Conservation (phyloP, 2,329 filamentous ascomycete genomes). For the Apiospora saccharicola region DNA sequence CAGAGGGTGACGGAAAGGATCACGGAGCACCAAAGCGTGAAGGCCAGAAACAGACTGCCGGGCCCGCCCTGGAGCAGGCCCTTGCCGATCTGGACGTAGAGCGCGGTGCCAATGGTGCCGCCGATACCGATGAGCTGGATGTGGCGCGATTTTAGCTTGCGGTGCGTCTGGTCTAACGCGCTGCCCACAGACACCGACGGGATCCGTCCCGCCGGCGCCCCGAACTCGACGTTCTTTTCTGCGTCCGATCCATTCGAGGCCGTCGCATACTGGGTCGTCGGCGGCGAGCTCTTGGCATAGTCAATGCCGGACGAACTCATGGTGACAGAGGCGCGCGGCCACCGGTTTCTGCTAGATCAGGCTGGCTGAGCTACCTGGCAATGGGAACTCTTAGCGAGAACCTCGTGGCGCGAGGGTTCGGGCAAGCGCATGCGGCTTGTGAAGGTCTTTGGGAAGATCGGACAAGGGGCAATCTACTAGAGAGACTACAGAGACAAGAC, state of each 20-base stretch:
- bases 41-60: conserved; percentile 64
- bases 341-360: not conserved
- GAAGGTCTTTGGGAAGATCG: not conserved
- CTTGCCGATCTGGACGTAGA: conserved; percentile 67
- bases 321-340: not conserved
- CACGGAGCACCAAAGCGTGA: conserved; percentile 67
- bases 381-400: not conserved
- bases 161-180: conserved; percentile 53
- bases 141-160: conserved; percentile 62
- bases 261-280: conserved; percentile 26
- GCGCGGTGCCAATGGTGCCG: conserved; percentile 68
- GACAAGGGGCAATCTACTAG: not conserved
- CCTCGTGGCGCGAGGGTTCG: not conserved
- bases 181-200: conserved; percentile 29
- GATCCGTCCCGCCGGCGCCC: conserved; percentile 27
- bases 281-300: conserved; percentile 25
- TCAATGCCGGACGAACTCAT: conserved; percentile 35
- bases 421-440: not conserved
- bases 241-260: conserved; percentile 26
- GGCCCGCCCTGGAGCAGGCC: conserved; percentile 67
- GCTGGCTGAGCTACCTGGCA: not conserved
- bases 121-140: conserved; percentile 70
- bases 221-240: conserved; percentile 31
- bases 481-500: not conserved
- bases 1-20: conserved; percentile 66